phyloP scores from a whole-genome alignment of 2,329 filamentous ascomycete genomes.

The Paraphaeosphaeria minitans region DNA sequence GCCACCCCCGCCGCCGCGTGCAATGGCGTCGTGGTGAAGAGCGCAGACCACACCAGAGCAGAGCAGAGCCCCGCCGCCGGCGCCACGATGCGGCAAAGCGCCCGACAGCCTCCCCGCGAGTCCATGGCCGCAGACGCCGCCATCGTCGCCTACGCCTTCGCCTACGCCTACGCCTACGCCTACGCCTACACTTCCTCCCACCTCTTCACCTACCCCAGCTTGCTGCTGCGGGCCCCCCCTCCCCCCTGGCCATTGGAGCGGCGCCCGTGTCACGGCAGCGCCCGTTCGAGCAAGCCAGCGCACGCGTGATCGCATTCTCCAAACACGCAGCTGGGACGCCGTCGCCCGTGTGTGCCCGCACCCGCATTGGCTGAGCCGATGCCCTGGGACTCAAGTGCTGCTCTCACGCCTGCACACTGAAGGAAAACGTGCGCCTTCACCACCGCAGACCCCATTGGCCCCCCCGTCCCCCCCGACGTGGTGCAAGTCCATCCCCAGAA shows the following conservation, averaged over 20 bases:
- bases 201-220: background rate
- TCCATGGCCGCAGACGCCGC: slow-evolving; percentile 31
- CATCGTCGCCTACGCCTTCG: slow-evolving; percentile 33
- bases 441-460: background rate
- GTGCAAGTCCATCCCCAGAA: slow-evolving; percentile 32
- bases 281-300: slow-evolving; percentile 42
- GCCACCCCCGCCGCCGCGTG: slow-evolving; percentile 10
- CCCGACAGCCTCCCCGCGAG: slow-evolving; percentile 34
- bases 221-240: too few species aligned
- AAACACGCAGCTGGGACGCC: slow-evolving; percentile 49
- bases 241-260: slow-evolving; percentile 37
- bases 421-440: slow-evolving; percentile 47
- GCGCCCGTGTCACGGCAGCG: slow-evolving; percentile 42
- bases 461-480: slow-evolving; percentile 16
- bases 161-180: slow-evolving; percentile 16
- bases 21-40: slow-evolving; percentile 38
- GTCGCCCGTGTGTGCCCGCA: slow-evolving; percentile 35
- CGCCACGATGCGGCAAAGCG: slow-evolving; percentile 32
- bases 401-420: slow-evolving; percentile 48
- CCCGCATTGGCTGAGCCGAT: slow-evolving; percentile 47
- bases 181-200: background rate
- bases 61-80: background rate
- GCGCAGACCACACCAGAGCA: background rate
- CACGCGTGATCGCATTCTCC: slow-evolving; percentile 49
- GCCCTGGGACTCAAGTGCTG: slow-evolving; percentile 39